Percentiles rank a stretch among this genome's conserved stretches.
Conservation (phyloP, 306 rosid genomes). For the Oemleria cerasiformis region DNA sequence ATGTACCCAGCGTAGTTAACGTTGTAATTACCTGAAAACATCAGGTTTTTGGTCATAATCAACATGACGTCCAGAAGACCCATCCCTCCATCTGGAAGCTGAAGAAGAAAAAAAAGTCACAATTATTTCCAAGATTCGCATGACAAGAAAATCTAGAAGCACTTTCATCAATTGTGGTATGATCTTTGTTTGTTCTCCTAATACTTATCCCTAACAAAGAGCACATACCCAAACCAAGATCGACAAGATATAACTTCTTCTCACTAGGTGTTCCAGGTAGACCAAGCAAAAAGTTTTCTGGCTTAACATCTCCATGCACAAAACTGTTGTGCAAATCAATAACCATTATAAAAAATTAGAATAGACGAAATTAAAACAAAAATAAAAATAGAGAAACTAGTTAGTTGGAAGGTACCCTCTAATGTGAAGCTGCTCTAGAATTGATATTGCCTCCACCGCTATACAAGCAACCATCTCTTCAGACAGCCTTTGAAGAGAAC, state of each 20-base stretch:
- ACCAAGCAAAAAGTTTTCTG: constrained; percentile 40
- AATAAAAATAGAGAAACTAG: background rate
- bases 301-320: constrained; percentile 45
- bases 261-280: constrained; percentile 31
- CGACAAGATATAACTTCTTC: constrained; percentile 38
- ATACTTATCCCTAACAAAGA: background rate
- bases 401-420: constrained; percentile 26
- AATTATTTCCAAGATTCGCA: background rate
- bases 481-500: constrained; percentile 23
- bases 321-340: constrained; percentile 24
- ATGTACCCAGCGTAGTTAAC: background rate
- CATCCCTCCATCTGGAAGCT: constrained; percentile 39
- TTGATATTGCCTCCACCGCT: constrained; percentile 42
- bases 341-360: background rate
- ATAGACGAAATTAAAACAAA: background rate
- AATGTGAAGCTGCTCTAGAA: constrained; percentile 34
- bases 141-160: constrained; percentile 11
- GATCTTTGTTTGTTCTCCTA: background rate
- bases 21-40: constrained; percentile 31
- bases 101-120: constrained; percentile 14
- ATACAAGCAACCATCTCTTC: constrained; percentile 44
- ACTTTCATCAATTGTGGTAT: background rate
- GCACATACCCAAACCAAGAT: constrained; percentile 40
- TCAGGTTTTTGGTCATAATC: constrained; percentile 44
- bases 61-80: constrained; percentile 38